Percentiles rank a stretch among this genome's conserved stretches.
Evolutionary conservation across 495 filamentous ascomycete genomes (phyloP).

Genomic region (Paragyromitra xinjiangensis): DNA sequence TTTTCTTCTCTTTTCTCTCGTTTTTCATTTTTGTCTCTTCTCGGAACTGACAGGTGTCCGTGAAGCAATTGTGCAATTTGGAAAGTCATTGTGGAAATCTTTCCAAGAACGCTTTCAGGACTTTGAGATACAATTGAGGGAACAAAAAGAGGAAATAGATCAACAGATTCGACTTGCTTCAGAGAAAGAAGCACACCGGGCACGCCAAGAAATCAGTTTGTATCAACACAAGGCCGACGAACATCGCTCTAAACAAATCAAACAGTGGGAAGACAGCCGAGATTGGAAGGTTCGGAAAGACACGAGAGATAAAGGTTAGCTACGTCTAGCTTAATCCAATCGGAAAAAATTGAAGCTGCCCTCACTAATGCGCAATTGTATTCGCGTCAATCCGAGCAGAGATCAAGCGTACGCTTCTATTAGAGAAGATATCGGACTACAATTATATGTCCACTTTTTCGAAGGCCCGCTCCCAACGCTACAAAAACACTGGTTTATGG

Average conservation of each 20-base stretch:
- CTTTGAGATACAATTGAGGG: constrained; percentile 15
- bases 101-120: constrained; percentile 25
- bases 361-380: not conserved
- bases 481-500: constrained; percentile 36
- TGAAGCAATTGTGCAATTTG: constrained; percentile 18
- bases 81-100: constrained; percentile 13
- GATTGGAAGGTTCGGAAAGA: not conserved
- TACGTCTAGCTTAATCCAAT: not conserved
- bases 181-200: constrained; percentile 1
- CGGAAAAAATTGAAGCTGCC: not conserved
- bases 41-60: not conserved
- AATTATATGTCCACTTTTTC: constrained; percentile 30
- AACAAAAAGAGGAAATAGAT: constrained; percentile 13
- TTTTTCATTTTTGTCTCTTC: not conserved
- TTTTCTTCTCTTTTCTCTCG: too few relatives aligned
- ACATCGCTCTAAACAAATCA: not conserved
- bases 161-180: constrained; percentile 16
- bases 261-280: not conserved
- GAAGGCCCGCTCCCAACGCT: constrained; percentile 17
- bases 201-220: constrained; percentile 22
- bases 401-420: constrained; percentile 5
- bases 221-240: not conserved
- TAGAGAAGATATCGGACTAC: constrained; percentile 39
- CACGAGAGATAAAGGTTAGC: not conserved
- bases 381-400: not conserved